These are phyloP conservation scores for Sporothrix pallida DNA, from an alignment of 2,329 filamentous ascomycete genomes.

Conservation along the genomic window DNA sequence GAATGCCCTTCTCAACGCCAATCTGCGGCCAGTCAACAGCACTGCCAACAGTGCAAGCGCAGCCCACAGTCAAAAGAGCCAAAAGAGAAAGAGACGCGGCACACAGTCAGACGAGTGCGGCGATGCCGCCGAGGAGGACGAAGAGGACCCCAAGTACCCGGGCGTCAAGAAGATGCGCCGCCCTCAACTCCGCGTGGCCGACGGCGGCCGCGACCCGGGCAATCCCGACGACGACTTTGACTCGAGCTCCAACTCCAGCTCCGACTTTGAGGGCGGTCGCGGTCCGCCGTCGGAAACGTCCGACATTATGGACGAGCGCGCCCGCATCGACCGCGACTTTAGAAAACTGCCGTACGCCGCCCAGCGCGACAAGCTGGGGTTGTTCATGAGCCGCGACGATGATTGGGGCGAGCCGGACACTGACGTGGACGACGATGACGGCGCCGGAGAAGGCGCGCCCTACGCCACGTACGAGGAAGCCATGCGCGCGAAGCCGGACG, in stretches of 20 bases:
- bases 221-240: too few relatives aligned
- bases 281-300: neutral
- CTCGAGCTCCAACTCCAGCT: neutral
- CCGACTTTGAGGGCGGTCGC: neutral
- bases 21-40: too few relatives aligned
- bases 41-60: too few relatives aligned
- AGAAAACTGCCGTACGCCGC: slow-evolving; percentile 11
- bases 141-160: too few relatives aligned
- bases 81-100: too few relatives aligned
- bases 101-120: too few relatives aligned
- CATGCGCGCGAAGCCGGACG: slow-evolving; percentile 3
- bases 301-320: neutral
- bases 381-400: slow-evolving; percentile 14
- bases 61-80: too few relatives aligned
- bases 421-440: neutral
- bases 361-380: slow-evolving; percentile 27
- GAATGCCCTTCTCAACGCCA: too few relatives aligned
- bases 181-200: too few relatives aligned
- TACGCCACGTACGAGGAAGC: slow-evolving; percentile 18
- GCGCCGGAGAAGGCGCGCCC: neutral
- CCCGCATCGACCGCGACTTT: neutral
- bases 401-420: slow-evolving; percentile 9
- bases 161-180: too few relatives aligned
- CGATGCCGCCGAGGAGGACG: too few relatives aligned
- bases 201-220: too few relatives aligned